phyloP scores from a whole-genome alignment of 805 yeast genomes.

The baker's yeast (Saccharomyces cerevisiae) region DNA sequence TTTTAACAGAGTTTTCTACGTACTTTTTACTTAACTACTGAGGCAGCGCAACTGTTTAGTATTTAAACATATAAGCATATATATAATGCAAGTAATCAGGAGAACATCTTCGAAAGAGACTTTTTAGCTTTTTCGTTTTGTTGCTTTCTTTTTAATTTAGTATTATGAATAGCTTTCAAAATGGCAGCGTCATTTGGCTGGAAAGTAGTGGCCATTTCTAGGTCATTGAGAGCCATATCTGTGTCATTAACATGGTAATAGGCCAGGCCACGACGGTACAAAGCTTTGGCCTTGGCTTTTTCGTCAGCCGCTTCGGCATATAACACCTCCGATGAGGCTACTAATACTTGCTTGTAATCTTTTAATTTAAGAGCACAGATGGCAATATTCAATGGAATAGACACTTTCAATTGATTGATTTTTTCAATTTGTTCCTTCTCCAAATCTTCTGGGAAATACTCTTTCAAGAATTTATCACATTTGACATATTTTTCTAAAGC shows the following conservation, averaged over 20 bases:
- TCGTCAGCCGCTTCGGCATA: constrained; percentile 51
- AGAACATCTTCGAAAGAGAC: constrained; percentile 64
- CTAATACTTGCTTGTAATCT: constrained; percentile 45
- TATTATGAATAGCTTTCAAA: constrained; percentile 51
- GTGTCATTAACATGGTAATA: constrained; percentile 54
- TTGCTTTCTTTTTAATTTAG: constrained; percentile 43
- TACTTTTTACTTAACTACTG: not conserved
- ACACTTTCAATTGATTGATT: constrained; percentile 47
- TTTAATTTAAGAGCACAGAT: constrained; percentile 61
- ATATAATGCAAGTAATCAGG: constrained; percentile 8
- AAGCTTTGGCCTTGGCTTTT: constrained; percentile 73
- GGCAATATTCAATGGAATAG: constrained; percentile 65
- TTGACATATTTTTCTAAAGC: constrained; percentile 67
- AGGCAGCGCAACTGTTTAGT: not conserved
- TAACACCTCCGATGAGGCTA: constrained; percentile 58
- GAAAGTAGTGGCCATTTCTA: constrained; percentile 54
- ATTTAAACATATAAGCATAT: not conserved
- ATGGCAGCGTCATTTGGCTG: constrained; percentile 72
- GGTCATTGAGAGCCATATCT: constrained; percentile 58
- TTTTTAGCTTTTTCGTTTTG: constrained; percentile 62
- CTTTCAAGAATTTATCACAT: constrained; percentile 60
- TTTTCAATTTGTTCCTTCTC: constrained; percentile 44
- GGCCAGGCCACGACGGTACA: constrained; percentile 79
- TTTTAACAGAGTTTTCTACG: not conserved
- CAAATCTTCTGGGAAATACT: constrained; percentile 54